Evolutionary conservation across 2,329 filamentous ascomycete genomes (phyloP).

Genomic region (Apiospora kogelbergensis): DNA sequence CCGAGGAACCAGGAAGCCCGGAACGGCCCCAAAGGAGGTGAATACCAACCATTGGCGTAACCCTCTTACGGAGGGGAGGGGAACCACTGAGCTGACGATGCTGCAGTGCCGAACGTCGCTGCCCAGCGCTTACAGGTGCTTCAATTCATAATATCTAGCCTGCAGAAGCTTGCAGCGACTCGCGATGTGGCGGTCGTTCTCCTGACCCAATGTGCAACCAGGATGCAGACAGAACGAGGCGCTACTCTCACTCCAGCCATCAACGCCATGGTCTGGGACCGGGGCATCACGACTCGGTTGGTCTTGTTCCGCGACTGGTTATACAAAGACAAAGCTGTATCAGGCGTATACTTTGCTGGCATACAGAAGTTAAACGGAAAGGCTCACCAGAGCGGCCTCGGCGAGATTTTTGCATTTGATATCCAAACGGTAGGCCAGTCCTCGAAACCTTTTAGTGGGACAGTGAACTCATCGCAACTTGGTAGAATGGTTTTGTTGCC

Average conservation of each 20-base stretch:
- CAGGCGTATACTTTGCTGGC: conserved; percentile 58
- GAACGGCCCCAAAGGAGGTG: conserved; percentile 36
- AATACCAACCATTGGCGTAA: conserved; percentile 31
- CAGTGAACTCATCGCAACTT: conserved; percentile 13
- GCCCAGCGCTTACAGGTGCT: conserved; percentile 51
- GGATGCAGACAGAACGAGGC: conserved; percentile 64
- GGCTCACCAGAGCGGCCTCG: conserved; percentile 37
- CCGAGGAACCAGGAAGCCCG: conserved; percentile 55
- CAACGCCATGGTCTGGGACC: conserved; percentile 77
- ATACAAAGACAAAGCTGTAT: conserved; percentile 45
- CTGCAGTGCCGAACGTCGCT: conserved; percentile 36
- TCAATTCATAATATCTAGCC: conserved; percentile 64
- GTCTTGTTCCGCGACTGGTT: conserved; percentile 79
- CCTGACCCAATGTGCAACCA: conserved; percentile 80
- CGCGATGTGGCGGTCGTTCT: conserved; percentile 73
- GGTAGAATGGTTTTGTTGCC: conserved; percentile 43
- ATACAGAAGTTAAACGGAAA: conserved; percentile 65
- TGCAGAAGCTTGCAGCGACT: conserved; percentile 74
- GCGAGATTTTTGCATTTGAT: conserved; percentile 48
- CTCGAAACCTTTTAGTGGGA: background rate
- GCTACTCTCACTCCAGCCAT: conserved; percentile 75
- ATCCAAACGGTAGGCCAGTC: conserved; percentile 43
- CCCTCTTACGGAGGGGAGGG: conserved; percentile 3
- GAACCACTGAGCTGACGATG: conserved; percentile 14
- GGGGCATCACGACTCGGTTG: conserved; percentile 69